Conservation (phyloP, 2,329 filamentous ascomycete species). For the Aspergillus thermomutatus region DNA sequence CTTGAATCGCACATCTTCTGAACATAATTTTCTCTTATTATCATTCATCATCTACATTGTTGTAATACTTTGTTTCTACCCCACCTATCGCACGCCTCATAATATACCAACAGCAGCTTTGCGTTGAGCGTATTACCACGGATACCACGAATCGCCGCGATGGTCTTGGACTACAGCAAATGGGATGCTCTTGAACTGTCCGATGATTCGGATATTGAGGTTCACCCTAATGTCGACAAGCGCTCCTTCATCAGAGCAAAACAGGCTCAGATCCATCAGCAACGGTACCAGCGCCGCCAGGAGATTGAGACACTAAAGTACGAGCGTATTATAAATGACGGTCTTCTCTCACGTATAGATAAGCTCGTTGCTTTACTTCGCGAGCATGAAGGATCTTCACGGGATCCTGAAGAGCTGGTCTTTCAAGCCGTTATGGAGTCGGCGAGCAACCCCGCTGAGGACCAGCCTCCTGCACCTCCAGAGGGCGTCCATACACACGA, state of each 20-base stretch:
- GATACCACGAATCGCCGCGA: conserved; percentile 22
- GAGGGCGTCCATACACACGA: conserved; percentile 74
- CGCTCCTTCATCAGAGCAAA: conserved; percentile 97
- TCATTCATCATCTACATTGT: background rate
- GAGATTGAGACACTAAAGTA: conserved; percentile 92
- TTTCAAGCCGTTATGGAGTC: conserved; percentile 88
- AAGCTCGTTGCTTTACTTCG: conserved; percentile 71
- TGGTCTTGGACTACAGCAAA: conserved; percentile 63
- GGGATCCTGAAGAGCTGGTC: conserved; percentile 73
- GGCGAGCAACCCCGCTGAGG: conserved; percentile 65
- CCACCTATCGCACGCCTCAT: conserved; percentile 17
- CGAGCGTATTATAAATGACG: conserved; percentile 86
- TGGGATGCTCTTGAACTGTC: conserved; percentile 88
- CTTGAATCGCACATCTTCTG: background rate
- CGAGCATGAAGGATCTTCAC: conserved; percentile 64
- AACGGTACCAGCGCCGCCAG: conserved; percentile 78
- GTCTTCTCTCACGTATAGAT: conserved; percentile 79
- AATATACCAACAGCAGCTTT: conserved; percentile 10
- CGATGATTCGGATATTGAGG: conserved; percentile 96
- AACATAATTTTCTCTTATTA: background rate
- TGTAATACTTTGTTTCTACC: conserved; percentile 9
- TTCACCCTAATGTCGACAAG: conserved; percentile 98
- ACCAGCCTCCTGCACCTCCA: conserved; percentile 72
- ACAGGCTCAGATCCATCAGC: conserved; percentile 92
- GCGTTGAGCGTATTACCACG: conserved; percentile 13